phyloP scores from a whole-genome alignment of 768 basidiomycete species.

The Tricholoma furcatifolium region DNA sequence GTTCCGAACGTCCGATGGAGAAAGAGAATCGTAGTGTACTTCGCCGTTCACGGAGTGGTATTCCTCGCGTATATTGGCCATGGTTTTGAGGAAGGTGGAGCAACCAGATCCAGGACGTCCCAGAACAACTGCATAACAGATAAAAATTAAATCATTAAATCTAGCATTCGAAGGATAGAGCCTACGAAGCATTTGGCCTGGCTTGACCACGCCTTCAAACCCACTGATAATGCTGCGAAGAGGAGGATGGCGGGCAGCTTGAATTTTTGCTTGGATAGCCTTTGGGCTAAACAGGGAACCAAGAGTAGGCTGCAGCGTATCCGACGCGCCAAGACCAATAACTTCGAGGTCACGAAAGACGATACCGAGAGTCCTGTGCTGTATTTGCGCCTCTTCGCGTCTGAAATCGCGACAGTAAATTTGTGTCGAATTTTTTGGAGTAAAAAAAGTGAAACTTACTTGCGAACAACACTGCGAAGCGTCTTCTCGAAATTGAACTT shows the following conservation, averaged over 20 bases:
- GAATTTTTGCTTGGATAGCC: conserved; percentile 36
- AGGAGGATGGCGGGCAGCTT: conserved; percentile 53
- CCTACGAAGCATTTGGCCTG: conserved; percentile 78
- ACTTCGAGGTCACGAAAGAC: conserved; percentile 52
- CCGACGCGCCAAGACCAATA: conserved; percentile 42
- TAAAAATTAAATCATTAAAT: background rate
- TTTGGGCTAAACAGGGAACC: conserved; percentile 50
- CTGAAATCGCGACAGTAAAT: background rate
- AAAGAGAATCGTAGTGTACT: conserved; percentile 73
- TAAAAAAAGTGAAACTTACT: conserved; percentile 18
- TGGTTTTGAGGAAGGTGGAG: conserved; percentile 76
- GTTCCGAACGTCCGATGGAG: conserved; percentile 58
- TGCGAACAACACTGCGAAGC: conserved; percentile 22
- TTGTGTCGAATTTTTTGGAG: background rate
- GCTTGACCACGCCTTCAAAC: conserved; percentile 62
- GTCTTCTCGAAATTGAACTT: conserved; percentile 30
- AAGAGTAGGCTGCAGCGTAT: conserved; percentile 48
- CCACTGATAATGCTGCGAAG: conserved; percentile 60
- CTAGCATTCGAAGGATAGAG: conserved; percentile 12
- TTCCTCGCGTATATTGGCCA: conserved; percentile 73
- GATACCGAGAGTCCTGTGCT: conserved; percentile 44
- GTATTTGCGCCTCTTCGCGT: conserved; percentile 16
- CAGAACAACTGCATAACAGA: conserved; percentile 58
- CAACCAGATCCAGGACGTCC: conserved; percentile 89
- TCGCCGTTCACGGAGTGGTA: conserved; percentile 71